Base-by-base conservation (phyloP, 2,329 filamentous ascomycete genomes). In the Huntiella bhutanensis region DNA sequence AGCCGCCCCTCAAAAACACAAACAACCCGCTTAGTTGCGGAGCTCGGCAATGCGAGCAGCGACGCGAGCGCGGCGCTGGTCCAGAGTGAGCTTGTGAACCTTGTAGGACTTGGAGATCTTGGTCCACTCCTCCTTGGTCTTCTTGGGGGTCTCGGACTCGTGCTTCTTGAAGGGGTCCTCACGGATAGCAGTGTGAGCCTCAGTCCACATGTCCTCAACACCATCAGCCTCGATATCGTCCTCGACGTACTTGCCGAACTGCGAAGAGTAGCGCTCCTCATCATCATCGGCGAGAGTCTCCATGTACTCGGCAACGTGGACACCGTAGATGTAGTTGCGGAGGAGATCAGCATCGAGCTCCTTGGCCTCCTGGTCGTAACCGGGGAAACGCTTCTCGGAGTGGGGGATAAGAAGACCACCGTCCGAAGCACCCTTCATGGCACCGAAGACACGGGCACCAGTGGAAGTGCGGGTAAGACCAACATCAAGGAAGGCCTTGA, bases 241-340 rank as follows among this genome's bases (percentile, higher is more conserved):
- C 55, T 98, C 88, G 57, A 94, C 82, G 77, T 98, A 98, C 70
- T 91, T 81, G 67, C 79, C 73, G 82, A 98, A 98, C 75, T 98
- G 91, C 59, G 77, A 79, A 77, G 88, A 88, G 84, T 85, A 98
- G 65, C 91, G 87, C 79, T 98, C 91, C 82, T 98, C 91, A 64
- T 98, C 91, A 64, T 98, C 91, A 61, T 98, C 91, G 69, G 91
- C 91, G 55, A 98, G 83, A 51, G 82, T 91, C 81, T 98, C 91
- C 91, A 98, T 98, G 80, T 98, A 98, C 79, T 98, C 91, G 58
- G 88, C 87, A 55, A 98, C 84, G 78, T 98, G 91, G 53, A 91
- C 88, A 63, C 76, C 91, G 68, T 84, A 88, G 76, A 98, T 98
- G 82, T 98, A 98, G 75, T 87, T 93, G 77, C 88, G 86, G 64